A percentile compares a stretch with the other conserved stretches of the same genome.
Conservation (phyloP, 2,329 filamentous ascomycete genomes). For the Didymella keratinophila region DNA sequence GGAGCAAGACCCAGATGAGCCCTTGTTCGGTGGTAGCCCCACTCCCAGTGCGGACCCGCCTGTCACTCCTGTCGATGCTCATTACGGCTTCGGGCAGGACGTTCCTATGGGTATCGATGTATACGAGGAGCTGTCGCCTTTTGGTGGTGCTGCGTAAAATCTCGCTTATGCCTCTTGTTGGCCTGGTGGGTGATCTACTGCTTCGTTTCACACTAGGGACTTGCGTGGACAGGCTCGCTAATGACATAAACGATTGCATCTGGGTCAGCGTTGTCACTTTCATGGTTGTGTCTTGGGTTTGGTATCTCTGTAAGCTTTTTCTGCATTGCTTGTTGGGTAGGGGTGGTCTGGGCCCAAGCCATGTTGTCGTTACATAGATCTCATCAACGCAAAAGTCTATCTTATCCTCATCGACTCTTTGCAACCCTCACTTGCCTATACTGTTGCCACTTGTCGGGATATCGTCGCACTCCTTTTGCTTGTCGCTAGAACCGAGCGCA, state of each 20-base stretch:
- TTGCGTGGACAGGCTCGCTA: background rate
- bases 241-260: background rate
- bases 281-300: background rate
- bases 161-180: background rate
- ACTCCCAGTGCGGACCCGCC: conserved; percentile 32
- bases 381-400: background rate
- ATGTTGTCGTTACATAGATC: background rate
- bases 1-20: conserved; percentile 30
- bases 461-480: background rate
- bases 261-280: conserved; percentile 1
- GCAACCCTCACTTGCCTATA: too few relatives aligned
- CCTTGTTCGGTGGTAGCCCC: conserved; percentile 35
- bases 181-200: too few relatives aligned
- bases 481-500: too few relatives aligned
- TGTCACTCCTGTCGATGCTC: conserved; percentile 27
- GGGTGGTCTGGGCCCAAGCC: background rate
- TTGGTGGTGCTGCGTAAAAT: background rate
- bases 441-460: background rate
- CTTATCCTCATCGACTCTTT: background rate
- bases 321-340: background rate
- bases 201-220: too few relatives aligned
- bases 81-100: conserved; percentile 25
- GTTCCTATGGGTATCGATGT: background rate
- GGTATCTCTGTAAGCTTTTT: background rate
- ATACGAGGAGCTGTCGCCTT: background rate